A percentile compares a stretch with the other conserved stretches of the same genome.
Conservation (phyloP, 768 basidiomycete genomes). For the Albatrellus ellisii region DNA sequence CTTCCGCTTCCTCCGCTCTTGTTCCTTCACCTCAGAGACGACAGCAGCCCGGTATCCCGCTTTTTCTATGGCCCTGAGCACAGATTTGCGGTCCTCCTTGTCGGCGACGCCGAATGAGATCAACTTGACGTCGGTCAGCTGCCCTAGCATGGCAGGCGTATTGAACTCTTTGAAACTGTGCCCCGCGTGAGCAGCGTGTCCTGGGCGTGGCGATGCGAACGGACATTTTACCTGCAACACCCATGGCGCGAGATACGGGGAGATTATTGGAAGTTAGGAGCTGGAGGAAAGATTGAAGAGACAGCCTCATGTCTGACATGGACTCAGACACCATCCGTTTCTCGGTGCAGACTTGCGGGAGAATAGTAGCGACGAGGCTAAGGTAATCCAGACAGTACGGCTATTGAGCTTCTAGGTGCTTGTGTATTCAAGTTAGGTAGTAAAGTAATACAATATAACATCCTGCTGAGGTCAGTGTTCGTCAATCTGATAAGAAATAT, state of each 20-base stretch:
- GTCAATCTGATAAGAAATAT: too few species aligned
- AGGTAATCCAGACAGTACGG: too few species aligned
- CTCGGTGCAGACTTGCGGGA: too few species aligned
- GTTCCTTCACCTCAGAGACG: constrained; percentile 5
- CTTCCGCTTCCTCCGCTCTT: constrained; percentile 11
- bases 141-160: constrained; percentile 41
- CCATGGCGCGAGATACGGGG: constrained; percentile 21
- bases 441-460: too few species aligned
- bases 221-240: constrained; percentile 22
- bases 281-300: constrained; percentile 23
- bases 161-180: constrained; percentile 60
- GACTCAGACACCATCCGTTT: too few species aligned
- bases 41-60: constrained; percentile 36
- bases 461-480: too few species aligned
- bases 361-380: too few species aligned
- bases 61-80: constrained; percentile 47
- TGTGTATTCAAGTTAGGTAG: too few species aligned
- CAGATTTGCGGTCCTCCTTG: constrained; percentile 49
- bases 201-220: constrained; percentile 1
- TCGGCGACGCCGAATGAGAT: constrained; percentile 41
- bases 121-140: constrained; percentile 49
- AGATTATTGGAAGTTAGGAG: constrained; percentile 18
- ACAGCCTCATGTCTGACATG: constrained; percentile 12
- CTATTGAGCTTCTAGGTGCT: too few species aligned
- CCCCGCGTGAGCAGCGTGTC: neutral